Evolutionary conservation across 208 protist species (phyloP), one percentile per base, ranked within the genome.

Genomic region (Leishmania turanica): DNA sequence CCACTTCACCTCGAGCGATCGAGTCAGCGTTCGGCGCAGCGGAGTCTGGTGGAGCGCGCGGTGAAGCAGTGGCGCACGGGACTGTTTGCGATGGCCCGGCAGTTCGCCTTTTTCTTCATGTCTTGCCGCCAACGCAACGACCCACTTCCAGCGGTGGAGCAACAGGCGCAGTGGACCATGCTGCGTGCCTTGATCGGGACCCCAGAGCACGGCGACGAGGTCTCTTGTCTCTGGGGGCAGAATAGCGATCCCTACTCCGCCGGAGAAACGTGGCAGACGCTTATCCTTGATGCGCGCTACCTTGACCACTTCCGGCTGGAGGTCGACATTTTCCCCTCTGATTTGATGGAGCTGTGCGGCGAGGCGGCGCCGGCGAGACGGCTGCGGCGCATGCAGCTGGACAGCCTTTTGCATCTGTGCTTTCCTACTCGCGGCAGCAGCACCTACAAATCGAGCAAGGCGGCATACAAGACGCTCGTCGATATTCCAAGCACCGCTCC

Each of bases 261-360:
- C 17, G 17, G 27, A n/a, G 72, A 40, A 60, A 34, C 42, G n/a
- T 80, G 78, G 78, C 60, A 79, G 11, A 53, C 81, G 58, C 79
- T 93, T 47, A 78, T 84, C 21, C 80, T 89, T 15, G 71, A 75
- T 73, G 79, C 73, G 34, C 75, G 49, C 8, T 70, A 84, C 27
- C 64, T 84, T 53, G 78, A 84, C 6, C 45, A 75, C 6, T 84
- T 87, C 24, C 66, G 53, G 49, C 24, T 40, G 27, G 78, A 83
- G 17, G 78, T 89, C n/a, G 42, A 42, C 24, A 54, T 49, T n/a
- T 78, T 75, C 37, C 64, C 85, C 1, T 75, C 82, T 4, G 82
- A 87, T 40, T 45, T 93, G 68, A 76, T 87, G 73, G 87, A 90
- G 79, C 75, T 93, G 37, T 86, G 89, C 64, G 85, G 83, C 0